These are phyloP conservation scores for sunflower (Helianthus annuus) DNA, from an alignment of 129 eudicot species.

Conservation along the genomic window DNA sequence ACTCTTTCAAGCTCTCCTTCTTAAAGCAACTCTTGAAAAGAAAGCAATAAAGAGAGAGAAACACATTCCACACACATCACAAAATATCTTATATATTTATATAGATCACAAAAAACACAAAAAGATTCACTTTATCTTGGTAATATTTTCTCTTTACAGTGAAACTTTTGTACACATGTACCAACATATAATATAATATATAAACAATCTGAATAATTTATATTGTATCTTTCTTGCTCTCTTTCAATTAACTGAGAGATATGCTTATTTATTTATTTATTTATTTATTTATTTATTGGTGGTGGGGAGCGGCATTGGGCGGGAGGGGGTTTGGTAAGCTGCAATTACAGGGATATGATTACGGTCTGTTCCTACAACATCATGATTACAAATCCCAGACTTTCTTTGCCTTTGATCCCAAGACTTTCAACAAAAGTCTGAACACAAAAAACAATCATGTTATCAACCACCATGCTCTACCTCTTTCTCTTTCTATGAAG, in stretches of 20 bases:
- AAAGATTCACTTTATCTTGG: slow-evolving; percentile 20
- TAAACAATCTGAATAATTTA: slow-evolving; percentile 13
- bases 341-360: slow-evolving; percentile 70
- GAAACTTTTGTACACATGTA: slow-evolving; percentile 38
- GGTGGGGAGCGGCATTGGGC: background rate
- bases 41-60: slow-evolving; percentile 27
- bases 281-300: background rate
- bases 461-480: slow-evolving; percentile 33
- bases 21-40: slow-evolving; percentile 57
- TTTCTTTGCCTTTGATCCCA: slow-evolving; percentile 71
- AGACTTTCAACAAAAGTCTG: slow-evolving; percentile 56
- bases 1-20: slow-evolving; percentile 51
- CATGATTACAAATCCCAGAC: slow-evolving; percentile 34
- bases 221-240: background rate
- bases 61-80: slow-evolving; percentile 7
- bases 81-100: background rate
- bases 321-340: slow-evolving; percentile 20
- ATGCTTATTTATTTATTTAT: background rate
- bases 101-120: slow-evolving; percentile 4
- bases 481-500: slow-evolving; percentile 28
- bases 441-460: slow-evolving; percentile 44
- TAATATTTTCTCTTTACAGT: slow-evolving; percentile 29
- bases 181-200: slow-evolving; percentile 4
- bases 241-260: background rate
- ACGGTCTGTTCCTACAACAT: slow-evolving; percentile 33